Percentiles rank a stretch among this genome's conserved stretches.
These are phyloP conservation scores for Vanrija sp. DNA, from an alignment of 1,284 basidiomycete genomes.

Conservation along the genomic window DNA sequence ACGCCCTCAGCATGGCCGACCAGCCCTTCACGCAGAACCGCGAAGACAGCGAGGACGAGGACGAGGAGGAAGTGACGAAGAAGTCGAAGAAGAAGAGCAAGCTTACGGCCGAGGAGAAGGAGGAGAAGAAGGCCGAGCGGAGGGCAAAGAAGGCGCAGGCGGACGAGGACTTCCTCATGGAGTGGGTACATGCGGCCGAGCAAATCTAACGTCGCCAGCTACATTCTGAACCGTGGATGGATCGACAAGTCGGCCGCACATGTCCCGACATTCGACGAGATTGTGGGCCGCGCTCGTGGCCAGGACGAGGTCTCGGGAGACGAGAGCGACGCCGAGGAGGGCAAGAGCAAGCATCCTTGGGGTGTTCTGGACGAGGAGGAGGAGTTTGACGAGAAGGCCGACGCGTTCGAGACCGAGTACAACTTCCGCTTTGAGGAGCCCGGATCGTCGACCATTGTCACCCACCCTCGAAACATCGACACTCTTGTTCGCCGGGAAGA, in stretches of 20 bases:
- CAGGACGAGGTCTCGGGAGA: slow-evolving; percentile 23
- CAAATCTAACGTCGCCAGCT: slow-evolving; percentile 55
- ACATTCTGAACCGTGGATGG: slow-evolving; percentile 93
- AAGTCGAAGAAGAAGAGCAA: slow-evolving; percentile 34
- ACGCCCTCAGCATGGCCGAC: slow-evolving; percentile 50
- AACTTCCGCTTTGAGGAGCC: slow-evolving; percentile 94
- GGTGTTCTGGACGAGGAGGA: slow-evolving; percentile 52
- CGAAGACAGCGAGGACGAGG: slow-evolving; percentile 48
- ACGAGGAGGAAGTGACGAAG: slow-evolving; percentile 50
- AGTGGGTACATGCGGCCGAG: slow-evolving; percentile 56
- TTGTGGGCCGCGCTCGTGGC: slow-evolving; percentile 51
- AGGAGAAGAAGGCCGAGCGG: slow-evolving; percentile 53
- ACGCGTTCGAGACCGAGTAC: slow-evolving; percentile 76
- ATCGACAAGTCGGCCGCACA: slow-evolving; percentile 69
- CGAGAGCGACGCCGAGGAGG: slow-evolving; percentile 26
- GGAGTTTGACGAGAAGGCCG: slow-evolving; percentile 68
- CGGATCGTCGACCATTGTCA: slow-evolving; percentile 67
- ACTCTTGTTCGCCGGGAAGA: slow-evolving; percentile 72
- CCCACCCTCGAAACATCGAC: slow-evolving; percentile 71
- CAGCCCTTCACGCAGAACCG: slow-evolving; percentile 22
- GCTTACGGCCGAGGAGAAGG: slow-evolving; percentile 43
- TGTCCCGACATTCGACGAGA: slow-evolving; percentile 77
- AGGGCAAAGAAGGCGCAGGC: slow-evolving; percentile 35
- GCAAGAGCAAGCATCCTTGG: slow-evolving; percentile 45
- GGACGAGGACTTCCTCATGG: slow-evolving; percentile 72